Evolutionary conservation across 176 grass and related monocot species (phyloP), one percentile per base, ranked within the genome.

Genomic region (Phoenix roebelenii): DNA sequence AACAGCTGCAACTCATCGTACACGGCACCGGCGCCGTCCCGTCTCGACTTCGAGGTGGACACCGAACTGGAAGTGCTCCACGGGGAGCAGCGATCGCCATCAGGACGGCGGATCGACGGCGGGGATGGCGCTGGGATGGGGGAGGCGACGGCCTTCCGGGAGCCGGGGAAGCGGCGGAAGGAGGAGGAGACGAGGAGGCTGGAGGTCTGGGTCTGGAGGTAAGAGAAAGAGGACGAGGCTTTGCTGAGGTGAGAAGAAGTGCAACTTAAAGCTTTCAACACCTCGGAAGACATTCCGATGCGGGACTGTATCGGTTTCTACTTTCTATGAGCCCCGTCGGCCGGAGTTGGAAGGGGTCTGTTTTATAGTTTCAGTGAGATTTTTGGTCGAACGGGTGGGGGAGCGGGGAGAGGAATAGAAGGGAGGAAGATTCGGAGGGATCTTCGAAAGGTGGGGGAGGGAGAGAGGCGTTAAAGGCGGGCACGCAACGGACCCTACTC

Each of bases 351-450:
- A 18, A 49, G n/a, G 7, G 65, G 56, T 25, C 25, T 26, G 7
- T 65, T 67, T 81, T 66, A 76, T 78, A 81, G 50, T 52, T 48
- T 25, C 25, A 25, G 72, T 20, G 52, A 75, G 85, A 80, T 80
- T 74, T 95, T 95, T 82, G 50, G 80, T 77, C 77, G 80, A 90
- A 87, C 73, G 67, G 83, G 60, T 84, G 74, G 77, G 63, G 53
- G 54, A 17, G 22, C 22, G 63, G 54, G 61, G 14, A 57, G 22
- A 60, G 22, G 28, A 22, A 57, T n/a, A 29, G 3, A n/a, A 65
- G 25, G 4, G 12, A 48, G 54, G 83, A 83, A 92, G 88, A 92
- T 92, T 92, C 88, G 25, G 61, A 35, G 57, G 79, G 67, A 72
- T 83, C 9, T 35, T 35, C 12, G 9, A 9, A 1, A 1, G 35